phyloP scores from a whole-genome alignment of 768 basidiomycete species.

The Xanthoconium purpureum region DNA sequence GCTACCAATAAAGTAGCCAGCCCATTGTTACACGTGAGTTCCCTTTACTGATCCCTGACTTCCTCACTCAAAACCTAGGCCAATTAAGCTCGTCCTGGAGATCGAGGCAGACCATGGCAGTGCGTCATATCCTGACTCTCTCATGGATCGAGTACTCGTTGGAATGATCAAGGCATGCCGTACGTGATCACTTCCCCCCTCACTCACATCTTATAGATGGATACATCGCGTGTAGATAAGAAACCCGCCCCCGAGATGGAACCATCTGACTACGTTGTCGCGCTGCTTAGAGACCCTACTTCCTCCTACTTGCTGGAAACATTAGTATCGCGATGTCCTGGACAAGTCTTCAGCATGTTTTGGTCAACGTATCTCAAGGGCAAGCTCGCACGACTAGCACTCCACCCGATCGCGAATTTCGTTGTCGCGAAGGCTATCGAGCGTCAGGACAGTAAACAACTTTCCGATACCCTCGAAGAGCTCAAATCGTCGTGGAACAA shows the following conservation, averaged over 20 bases:
- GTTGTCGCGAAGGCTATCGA: slow-evolving; percentile 80
- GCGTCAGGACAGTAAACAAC: slow-evolving; percentile 52
- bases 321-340: slow-evolving; percentile 61
- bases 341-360: slow-evolving; percentile 55
- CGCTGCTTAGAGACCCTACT: slow-evolving; percentile 79
- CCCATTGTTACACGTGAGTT: slow-evolving; percentile 65
- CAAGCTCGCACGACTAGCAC: slow-evolving; percentile 67
- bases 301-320: slow-evolving; percentile 91
- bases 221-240: slow-evolving; percentile 34
- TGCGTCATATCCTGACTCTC: slow-evolving; percentile 58
- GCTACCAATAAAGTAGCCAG: slow-evolving; percentile 76
- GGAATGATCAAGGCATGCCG: slow-evolving; percentile 68
- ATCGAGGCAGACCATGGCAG: slow-evolving; percentile 70
- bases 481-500: slow-evolving; percentile 56
- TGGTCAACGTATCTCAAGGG: slow-evolving; percentile 80
- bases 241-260: slow-evolving; percentile 39
- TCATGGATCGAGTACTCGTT: slow-evolving; percentile 78
- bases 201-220: not conserved
- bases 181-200: slow-evolving; percentile 38
- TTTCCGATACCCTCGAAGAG: slow-evolving; percentile 58
- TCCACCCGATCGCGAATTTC: slow-evolving; percentile 93
- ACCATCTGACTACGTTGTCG: slow-evolving; percentile 74
- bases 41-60: slow-evolving; percentile 4
- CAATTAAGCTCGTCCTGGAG: slow-evolving; percentile 69
- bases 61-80: slow-evolving; percentile 9